Base-by-base conservation (phyloP, 2,329 filamentous ascomycete genomes). In the Fusarium coicis region DNA sequence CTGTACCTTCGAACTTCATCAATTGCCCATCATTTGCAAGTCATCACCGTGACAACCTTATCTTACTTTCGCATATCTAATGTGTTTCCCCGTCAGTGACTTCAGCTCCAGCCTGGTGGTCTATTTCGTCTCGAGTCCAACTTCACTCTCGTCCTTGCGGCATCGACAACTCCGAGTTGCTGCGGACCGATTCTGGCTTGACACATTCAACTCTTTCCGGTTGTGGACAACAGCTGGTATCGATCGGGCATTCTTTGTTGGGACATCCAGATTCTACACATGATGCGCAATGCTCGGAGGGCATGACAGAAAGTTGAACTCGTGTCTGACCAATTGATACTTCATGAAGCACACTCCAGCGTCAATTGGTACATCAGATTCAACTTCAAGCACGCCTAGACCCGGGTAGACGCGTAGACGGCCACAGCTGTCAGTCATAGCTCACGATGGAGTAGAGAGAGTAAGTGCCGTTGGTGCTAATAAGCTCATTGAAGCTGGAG, bases 201-300 rank as follows among this genome's bases (percentile, higher is more conserved):
- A 81, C 82, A 26, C 79, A 84, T 4, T 83, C 87, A 11, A 81
- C 83, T 57, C 81, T 91, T 11, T 87, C 84, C 11, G 85, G 87
- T 47, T 91, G 91, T 1, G 90, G 92, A 77, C 85, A 85, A 63
- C 90, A 93, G 76, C 83, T 93, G 2, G 90, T 93, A 73, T 89
- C 86, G 70, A 83, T 93, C 3, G 90, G 88, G 0, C 81, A 90
- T 1, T 90, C 89, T 0, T 82, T 92, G 21, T 78, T 92, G 19
- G 81, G 86, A 47, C 60, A 72, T 5, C 70, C 60, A 4, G 50
- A 74, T 3, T 58, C 70, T 21, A 66, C 70, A 21, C 68, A 30
- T 18, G 26, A 44, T 12, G 42, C 1, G 63, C 63, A 40, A 74
- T 50, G 5, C 15, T 39, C 37, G 5, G 21, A 43, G 26, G 11